phyloP scores from a whole-genome alignment of 75 land plant species.

The Azolla pinnata region DNA sequence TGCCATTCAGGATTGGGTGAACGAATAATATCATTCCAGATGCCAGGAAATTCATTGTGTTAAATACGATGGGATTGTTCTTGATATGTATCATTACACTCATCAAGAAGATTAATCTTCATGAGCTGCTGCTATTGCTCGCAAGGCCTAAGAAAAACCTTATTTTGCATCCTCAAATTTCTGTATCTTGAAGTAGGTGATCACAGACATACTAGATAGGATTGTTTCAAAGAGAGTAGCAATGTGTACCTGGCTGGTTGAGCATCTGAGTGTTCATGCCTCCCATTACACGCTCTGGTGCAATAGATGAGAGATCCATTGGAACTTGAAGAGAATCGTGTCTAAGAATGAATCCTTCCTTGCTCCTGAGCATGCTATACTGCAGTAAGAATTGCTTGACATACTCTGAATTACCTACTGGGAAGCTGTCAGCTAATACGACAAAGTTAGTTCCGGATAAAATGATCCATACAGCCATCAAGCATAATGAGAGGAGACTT shows the following conservation, averaged over 20 bases:
- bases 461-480: not conserved
- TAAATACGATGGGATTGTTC: too few relatives aligned
- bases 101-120: too few relatives aligned
- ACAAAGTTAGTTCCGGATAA: not conserved
- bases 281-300: constrained; percentile 21
- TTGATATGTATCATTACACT: too few relatives aligned
- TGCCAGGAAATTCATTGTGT: too few relatives aligned
- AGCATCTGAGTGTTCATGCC: constrained; percentile 8
- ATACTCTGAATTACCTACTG: constrained; percentile 46
- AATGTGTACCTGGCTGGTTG: constrained; percentile 21
- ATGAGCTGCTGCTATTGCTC: too few relatives aligned
- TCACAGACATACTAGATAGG: not conserved
- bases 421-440: constrained; percentile 32
- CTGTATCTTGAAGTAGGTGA: too few relatives aligned
- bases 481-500: constrained; percentile 9
- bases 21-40: too few relatives aligned
- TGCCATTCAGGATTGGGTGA: too few relatives aligned
- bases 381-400: constrained; percentile 57
- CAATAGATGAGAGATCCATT: constrained; percentile 18
- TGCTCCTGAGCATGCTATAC: constrained; percentile 42
- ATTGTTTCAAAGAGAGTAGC: not conserved
- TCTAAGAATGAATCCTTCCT: constrained; percentile 40
- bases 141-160: too few relatives aligned
- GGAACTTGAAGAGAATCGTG: constrained; percentile 42
- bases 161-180: too few relatives aligned